Evolutionary conservation across 352 stramenopile genomes (phyloP), one percentile per base, ranked within the genome.

Genomic region (Globisporangium perplexum): DNA sequence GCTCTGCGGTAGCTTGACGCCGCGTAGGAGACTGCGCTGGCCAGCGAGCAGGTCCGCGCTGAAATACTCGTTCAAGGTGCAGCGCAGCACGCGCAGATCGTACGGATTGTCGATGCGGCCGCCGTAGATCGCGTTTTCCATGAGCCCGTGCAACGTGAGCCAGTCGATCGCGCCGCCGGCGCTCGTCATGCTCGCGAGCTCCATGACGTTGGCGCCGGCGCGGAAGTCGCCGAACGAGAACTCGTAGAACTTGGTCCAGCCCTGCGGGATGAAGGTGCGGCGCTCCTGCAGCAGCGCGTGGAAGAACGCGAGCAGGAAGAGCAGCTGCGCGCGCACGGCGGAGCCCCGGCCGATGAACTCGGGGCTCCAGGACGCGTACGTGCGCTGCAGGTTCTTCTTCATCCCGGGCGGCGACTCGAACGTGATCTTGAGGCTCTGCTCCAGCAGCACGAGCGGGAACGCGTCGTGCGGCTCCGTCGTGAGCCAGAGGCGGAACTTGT

Each of bases 161-260:
- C 90, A 98, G 69, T 98, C 88, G 24, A 96, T 95, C 6, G 26
- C 59, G 10, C 49, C 62, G 22, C 57, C 55, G 15, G 57, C 54
- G 17, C 62, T 57, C 1, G 65, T 73, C n/a, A 82, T 71, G 30
- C 76, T 82, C 8, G 72, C 66, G 5, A 86, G 64, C 50, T 95
- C 82, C 66, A 98, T 94, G 12, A 98, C 83, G 52, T 96, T 95
- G 0, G 81, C 75, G 7, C 90, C 94, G 18, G 91, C 92, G n/a
- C 90, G 90, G 52, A 97, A 88, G 59, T 98, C 94, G 1, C 90
- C 92, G 43, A 96, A 93, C 15, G 85, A 96, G 61, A 98, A 98
- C 65, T 98, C 94, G 72, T 98, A 98, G 47, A 96, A 95, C 55
- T 98, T 98, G 24, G 91, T 98, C 94, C 94, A 98, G 22, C 95